Percentiles rank a stretch among this genome's conserved stretches.
Evolutionary conservation across 345 rosid genomes (phyloP).

Genomic region (Eucalyptus tenuipes): DNA sequence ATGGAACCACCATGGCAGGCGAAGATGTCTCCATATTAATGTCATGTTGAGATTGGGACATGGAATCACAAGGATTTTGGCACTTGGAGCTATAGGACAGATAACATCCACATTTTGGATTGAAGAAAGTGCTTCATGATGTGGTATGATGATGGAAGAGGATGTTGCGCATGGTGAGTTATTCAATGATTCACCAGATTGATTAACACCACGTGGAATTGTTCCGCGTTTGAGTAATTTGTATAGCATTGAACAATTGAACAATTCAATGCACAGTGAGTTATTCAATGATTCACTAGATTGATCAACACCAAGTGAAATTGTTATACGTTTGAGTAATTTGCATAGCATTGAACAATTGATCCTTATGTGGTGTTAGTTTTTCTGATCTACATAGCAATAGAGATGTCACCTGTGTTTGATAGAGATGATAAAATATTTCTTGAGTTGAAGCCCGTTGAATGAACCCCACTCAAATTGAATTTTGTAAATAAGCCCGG

Average conservation of each 20-base stretch:
- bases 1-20: too few species aligned
- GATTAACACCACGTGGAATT: not conserved
- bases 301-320: not conserved
- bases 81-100: too few species aligned
- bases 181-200: not conserved
- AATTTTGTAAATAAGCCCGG: accelerated
- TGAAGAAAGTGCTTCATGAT: not conserved
- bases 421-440: too few species aligned
- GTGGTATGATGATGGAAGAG: not conserved
- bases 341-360: not conserved
- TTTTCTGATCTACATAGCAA: not conserved
- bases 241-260: not conserved
- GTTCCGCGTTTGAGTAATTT: not conserved
- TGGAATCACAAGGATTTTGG: too few species aligned
- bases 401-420: too few species aligned
- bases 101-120: too few species aligned
- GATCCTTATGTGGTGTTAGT: not conserved
- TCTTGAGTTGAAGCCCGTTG: too few species aligned
- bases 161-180: not conserved
- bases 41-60: too few species aligned
- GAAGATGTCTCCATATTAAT: too few species aligned
- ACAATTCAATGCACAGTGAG: too few species aligned
- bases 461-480: too few species aligned
- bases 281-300: too few species aligned
- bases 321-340: not conserved